Percentiles rank a stretch among this genome's conserved stretches.
Evolutionary conservation across 129 eudicot genomes (phyloP).

Genomic region (Helianthus annuus): DNA sequence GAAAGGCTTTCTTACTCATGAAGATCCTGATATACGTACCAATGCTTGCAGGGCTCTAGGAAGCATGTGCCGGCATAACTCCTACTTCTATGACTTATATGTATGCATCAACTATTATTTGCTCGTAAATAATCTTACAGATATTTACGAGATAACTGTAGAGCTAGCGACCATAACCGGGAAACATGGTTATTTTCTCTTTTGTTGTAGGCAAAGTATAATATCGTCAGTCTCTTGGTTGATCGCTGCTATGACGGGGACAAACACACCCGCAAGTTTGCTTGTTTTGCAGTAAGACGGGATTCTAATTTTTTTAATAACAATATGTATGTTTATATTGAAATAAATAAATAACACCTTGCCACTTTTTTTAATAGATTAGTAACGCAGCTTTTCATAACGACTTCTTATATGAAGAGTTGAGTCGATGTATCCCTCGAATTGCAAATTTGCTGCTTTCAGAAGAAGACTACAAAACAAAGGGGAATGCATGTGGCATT

Average conservation of each 20-base stretch:
- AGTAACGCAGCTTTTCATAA: constrained; percentile 97
- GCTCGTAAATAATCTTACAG: background rate
- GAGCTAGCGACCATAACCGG: no score
- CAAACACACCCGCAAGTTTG: constrained; percentile 88
- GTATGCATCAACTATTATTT: constrained; percentile 30
- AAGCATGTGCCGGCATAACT: constrained; percentile 91
- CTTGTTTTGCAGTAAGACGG: constrained; percentile 90
- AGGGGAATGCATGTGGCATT: constrained; percentile 94
- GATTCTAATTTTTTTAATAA: background rate
- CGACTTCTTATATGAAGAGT: constrained; percentile 78
- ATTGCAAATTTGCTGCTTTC: constrained; percentile 73
- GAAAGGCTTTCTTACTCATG: constrained; percentile 72
- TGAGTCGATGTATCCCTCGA: constrained; percentile 77
- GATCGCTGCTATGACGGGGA: constrained; percentile 93
- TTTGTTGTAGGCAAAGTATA: constrained; percentile 55
- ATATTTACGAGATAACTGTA: background rate
- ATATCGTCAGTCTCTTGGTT: constrained; percentile 59
- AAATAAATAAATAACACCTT: no score
- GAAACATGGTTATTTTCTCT: background rate
- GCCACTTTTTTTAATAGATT: constrained; percentile 41
- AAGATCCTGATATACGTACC: constrained; percentile 84
- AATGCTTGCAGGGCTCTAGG: constrained; percentile 94
- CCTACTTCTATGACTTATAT: constrained; percentile 73
- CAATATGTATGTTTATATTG: no score
- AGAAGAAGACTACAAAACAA: constrained; percentile 90